Conservation (phyloP, 192 early-diverging fungal species). For the Globomyces pollinis-pini region DNA sequence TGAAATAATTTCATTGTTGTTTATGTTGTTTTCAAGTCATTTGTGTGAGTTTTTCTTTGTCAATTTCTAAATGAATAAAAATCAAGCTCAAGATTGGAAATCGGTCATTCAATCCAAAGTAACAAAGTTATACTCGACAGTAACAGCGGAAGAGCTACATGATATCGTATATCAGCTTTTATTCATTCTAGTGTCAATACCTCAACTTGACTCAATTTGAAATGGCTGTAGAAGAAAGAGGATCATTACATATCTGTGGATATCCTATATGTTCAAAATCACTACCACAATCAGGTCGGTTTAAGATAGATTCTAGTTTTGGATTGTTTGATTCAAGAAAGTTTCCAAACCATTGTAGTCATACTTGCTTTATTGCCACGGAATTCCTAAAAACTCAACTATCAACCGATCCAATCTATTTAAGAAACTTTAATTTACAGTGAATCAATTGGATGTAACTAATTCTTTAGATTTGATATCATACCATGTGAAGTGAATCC, state of each 20-base stretch:
- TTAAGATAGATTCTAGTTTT: background rate
- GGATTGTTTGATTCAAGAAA: background rate
- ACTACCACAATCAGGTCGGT: background rate
- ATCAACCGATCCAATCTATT: background rate
- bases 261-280: background rate
- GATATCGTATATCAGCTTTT: no score
- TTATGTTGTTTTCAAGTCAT: no score
- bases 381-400: background rate
- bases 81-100: no score
- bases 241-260: background rate
- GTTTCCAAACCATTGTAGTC: background rate
- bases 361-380: background rate
- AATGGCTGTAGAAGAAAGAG: background rate
- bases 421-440: background rate
- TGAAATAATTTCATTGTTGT: no score
- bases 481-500: background rate
- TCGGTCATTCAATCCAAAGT: no score
- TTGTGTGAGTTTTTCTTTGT: no score
- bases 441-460: no score
- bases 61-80: no score
- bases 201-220: background rate
- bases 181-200: conserved; percentile 1
- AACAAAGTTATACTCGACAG: no score
- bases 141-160: no score
- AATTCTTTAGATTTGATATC: background rate